Conservation (phyloP, 129 eudicot genomes). For the Kitagawia praeruptora region DNA sequence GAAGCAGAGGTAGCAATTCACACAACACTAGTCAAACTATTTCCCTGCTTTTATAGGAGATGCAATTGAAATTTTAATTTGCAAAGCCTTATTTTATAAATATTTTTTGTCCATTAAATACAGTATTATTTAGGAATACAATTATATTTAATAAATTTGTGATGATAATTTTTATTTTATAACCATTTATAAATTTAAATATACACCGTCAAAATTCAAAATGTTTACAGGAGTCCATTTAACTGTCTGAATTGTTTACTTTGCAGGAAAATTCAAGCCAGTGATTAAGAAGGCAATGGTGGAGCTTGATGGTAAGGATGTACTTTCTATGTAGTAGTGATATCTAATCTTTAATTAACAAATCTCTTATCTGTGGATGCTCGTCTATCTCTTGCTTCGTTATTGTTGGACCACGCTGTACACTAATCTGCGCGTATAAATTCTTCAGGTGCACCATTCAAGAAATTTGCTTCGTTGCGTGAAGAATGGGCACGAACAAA, state of each 20-base stretch:
- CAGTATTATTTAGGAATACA: neutral
- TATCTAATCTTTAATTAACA: neutral
- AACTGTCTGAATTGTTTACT: neutral
- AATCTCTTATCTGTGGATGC: neutral
- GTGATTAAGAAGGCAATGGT: constrained; percentile 99
- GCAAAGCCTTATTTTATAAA: neutral
- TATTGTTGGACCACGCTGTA: neutral
- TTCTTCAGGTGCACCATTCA: constrained; percentile 81
- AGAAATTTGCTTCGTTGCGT: constrained; percentile 71
- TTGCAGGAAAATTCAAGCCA: constrained; percentile 88
- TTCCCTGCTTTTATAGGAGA: neutral
- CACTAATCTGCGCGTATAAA: neutral
- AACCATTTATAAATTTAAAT: neutral
- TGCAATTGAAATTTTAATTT: neutral
- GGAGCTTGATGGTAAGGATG: constrained; percentile 77
- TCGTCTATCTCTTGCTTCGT: neutral
- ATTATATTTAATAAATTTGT: neutral
- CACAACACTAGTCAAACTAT: too few species aligned
- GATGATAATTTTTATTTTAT: neutral
- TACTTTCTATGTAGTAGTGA: neutral
- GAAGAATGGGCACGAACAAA: constrained; percentile 89
- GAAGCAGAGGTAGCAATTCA: neutral
- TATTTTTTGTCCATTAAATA: neutral
- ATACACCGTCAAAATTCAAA: neutral
- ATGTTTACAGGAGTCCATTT: neutral